Base-by-base conservation (phyloP, 2,329 filamentous ascomycete species). In the Penicillium sp. region DNA sequence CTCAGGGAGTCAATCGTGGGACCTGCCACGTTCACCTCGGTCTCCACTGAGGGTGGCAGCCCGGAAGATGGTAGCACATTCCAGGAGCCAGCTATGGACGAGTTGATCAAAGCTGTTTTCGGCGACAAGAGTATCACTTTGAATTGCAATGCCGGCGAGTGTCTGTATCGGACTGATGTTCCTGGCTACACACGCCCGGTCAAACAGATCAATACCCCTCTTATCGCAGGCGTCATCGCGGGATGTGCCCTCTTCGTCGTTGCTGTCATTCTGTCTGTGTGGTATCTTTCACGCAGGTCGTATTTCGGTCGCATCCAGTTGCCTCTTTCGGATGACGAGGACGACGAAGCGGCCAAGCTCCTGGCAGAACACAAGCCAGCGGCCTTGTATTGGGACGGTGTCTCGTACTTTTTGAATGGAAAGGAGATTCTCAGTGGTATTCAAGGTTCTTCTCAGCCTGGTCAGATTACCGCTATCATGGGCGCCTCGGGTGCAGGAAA, bases 401-500 rank as follows among this genome's bases (percentile, higher is more conserved):
- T 98, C 3, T 82, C 83, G 0, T 98, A 98, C 65, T 77, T 79
- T 21, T 77, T 98, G 32, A 95, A 94, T 57, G 88, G 88, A 34
- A 96, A 88, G 69, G 78, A 86, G 45, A 96, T 98, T 41, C 75
- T 98, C 3, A 78, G 79, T 15, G 81, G 80, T 13, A 85, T 98
- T 32, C 83, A 85, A 57, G 93, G 93, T 41, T 82, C 88, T 38
- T 90, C 91, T n/a, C 85, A 86, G 58, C 89, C 91, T 2, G 94
- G 94, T 15, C 89, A 98, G 66, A 81, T 97, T 7, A 88, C 91
- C 57, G 93, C 93, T 8, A 95, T 98, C 61, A 98, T 98, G 91
- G 93, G 93, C 49, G 91, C 93, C 6, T 98, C 93, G 0, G 93
- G 93, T 28, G 93, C 93, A 37, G 93, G 93, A 52, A 98, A 98